Evolutionary conservation across 148 eudicot genomes (phyloP).

Genomic region (Chenopodium berlandieri): DNA sequence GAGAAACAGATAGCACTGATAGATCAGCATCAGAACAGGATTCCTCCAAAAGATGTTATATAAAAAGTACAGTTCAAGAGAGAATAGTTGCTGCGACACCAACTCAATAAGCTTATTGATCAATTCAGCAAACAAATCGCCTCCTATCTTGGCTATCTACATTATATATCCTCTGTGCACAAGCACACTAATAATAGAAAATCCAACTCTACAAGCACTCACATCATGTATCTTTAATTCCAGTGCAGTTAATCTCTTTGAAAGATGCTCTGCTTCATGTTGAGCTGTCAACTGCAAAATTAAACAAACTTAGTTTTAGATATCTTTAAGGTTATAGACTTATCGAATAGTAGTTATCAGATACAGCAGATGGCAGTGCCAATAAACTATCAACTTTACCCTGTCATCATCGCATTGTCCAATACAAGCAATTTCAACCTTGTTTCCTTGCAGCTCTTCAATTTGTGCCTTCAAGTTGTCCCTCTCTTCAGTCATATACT

Average conservation of each 20-base stretch:
- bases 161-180: neutral
- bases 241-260: slow-evolving; percentile 38
- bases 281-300: slow-evolving; percentile 45
- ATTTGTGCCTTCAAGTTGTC: slow-evolving; percentile 35
- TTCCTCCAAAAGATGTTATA: neutral
- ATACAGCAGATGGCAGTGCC: neutral
- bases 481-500: slow-evolving; percentile 35
- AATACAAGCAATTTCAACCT: slow-evolving; percentile 26
- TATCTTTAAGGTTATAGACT: neutral
- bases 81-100: neutral
- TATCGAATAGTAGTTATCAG: neutral
- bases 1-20: neutral
- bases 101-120: neutral
- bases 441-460: slow-evolving; percentile 29
- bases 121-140: no score
- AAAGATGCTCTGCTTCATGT: slow-evolving; percentile 45
- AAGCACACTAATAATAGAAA: neutral
- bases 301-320: neutral
- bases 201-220: slow-evolving; percentile 20
- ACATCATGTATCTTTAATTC: slow-evolving; percentile 60
- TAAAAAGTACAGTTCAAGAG: neutral
- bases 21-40: neutral
- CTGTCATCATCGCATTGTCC: slow-evolving; percentile 27
- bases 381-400: slow-evolving; percentile 31
- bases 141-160: no score